phyloP scores from a whole-genome alignment of 441 rosid species.

The Adansonia madagascariensis region DNA sequence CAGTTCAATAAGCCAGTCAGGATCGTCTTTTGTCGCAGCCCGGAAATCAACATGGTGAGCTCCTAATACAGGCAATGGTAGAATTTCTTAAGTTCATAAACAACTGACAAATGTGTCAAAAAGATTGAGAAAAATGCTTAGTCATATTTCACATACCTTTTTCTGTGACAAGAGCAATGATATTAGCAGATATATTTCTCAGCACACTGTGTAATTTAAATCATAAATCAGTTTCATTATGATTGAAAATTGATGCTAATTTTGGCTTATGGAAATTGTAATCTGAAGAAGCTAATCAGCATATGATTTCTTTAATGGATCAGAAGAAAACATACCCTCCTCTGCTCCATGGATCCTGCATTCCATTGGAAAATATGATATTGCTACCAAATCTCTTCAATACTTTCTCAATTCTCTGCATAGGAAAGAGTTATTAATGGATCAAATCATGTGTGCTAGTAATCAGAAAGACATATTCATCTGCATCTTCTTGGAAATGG shows the following conservation, averaged over 20 bases:
- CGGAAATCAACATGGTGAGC: constrained; percentile 77
- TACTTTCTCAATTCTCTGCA: constrained; percentile 54
- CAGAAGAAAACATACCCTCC: constrained; percentile 53
- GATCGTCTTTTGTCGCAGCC: constrained; percentile 55
- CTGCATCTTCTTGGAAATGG: not conserved
- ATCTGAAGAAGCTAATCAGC: not conserved
- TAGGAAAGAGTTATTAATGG: constrained; percentile 1
- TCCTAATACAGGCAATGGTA: constrained; percentile 39
- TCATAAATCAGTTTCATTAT: constrained; percentile 6
- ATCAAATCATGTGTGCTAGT: not conserved
- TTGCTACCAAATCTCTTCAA: constrained; percentile 68
- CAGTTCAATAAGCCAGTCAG: constrained; percentile 64
- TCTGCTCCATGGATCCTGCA: constrained; percentile 85
- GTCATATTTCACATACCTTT: constrained; percentile 42
- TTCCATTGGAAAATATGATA: constrained; percentile 74
- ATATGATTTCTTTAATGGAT: not conserved
- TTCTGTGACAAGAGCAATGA: constrained; percentile 64
- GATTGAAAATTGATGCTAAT: not conserved
- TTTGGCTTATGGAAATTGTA: not conserved
- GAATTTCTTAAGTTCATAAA: not conserved
- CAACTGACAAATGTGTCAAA: not conserved
- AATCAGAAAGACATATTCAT: not conserved
- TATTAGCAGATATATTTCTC: constrained; percentile 63
- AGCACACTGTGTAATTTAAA: constrained; percentile 48
- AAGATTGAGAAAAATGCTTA: not conserved